Percentiles rank a stretch among this genome's conserved stretches.
Conservation (phyloP, 306 rosid species). For the Sesbania bispinosa region DNA sequence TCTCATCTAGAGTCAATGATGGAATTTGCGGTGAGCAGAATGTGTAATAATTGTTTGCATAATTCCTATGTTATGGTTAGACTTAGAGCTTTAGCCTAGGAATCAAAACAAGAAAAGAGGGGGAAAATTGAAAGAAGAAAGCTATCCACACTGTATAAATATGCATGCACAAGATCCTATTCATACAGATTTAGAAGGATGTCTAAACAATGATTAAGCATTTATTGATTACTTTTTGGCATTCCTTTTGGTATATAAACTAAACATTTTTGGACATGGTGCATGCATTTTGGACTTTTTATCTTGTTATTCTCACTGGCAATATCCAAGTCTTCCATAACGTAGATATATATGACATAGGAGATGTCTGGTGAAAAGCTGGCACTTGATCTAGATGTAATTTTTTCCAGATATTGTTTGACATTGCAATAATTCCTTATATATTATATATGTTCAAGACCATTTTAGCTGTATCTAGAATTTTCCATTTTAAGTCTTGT, state of each 20-base stretch:
- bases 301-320: background rate
- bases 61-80: background rate
- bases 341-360: background rate
- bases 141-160: background rate
- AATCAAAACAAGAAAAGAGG: background rate
- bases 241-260: background rate
- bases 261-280: background rate
- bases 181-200: slow-evolving; percentile 14
- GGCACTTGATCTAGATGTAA: background rate
- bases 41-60: background rate
- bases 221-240: background rate
- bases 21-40: slow-evolving; percentile 80
- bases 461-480: background rate
- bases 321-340: background rate
- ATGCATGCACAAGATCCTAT: background rate
- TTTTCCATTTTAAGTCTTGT: background rate
- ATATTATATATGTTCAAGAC: background rate
- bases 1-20: slow-evolving; percentile 92
- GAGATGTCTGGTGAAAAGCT: background rate
- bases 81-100: background rate
- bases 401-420: background rate
- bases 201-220: background rate
- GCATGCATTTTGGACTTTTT: background rate
- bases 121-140: background rate
- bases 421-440: background rate